Percentiles rank a stretch among this genome's conserved stretches.
These are phyloP conservation scores for Colletotrichum orbiculare DNA, from an alignment of 2,329 filamentous ascomycete genomes.

Conservation along the genomic window DNA sequence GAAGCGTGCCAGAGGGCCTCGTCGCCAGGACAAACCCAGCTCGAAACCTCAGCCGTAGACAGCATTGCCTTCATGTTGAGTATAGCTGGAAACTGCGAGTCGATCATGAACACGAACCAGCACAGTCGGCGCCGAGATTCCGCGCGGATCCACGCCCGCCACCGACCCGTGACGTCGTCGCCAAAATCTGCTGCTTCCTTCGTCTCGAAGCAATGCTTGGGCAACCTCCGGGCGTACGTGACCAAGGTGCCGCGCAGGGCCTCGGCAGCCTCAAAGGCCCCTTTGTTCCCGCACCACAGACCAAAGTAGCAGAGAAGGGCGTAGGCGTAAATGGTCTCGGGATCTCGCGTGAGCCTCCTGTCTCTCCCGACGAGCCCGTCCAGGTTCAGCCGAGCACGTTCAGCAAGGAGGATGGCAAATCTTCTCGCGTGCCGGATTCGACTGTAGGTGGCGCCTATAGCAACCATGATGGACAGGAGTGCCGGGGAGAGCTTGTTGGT, in stretches of 20 bases:
- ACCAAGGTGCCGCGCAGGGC: slow-evolving; percentile 17
- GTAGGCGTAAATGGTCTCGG: slow-evolving; percentile 9
- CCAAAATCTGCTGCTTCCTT: background rate
- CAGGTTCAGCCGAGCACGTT: slow-evolving; percentile 10
- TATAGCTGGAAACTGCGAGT: slow-evolving; percentile 18
- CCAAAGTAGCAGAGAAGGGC: slow-evolving; percentile 16
- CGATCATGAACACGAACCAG: slow-evolving; percentile 28
- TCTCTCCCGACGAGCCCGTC: slow-evolving; percentile 2
- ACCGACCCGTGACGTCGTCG: background rate
- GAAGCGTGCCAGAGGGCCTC: slow-evolving; percentile 9
- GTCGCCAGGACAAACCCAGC: slow-evolving; percentile 15
- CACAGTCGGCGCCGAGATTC: slow-evolving; percentile 8
- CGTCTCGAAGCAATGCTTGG: background rate
- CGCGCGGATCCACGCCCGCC: background rate
- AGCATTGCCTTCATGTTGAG: slow-evolving; percentile 22
- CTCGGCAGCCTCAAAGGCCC: slow-evolving; percentile 22
- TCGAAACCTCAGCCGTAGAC: slow-evolving; percentile 8
- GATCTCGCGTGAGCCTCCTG: slow-evolving; percentile 1
- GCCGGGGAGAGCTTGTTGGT: background rate
- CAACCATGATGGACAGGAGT: slow-evolving; percentile 15
- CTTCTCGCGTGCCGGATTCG: slow-evolving; percentile 5
- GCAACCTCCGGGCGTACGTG: slow-evolving; percentile 12
- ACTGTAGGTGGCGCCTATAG: slow-evolving; percentile 20
- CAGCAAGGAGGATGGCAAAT: slow-evolving; percentile 13
- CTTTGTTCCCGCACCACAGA: slow-evolving; percentile 29